Evolutionary conservation across 2,329 filamentous ascomycete species (phyloP).

Genomic region (Penicillium sp.): DNA sequence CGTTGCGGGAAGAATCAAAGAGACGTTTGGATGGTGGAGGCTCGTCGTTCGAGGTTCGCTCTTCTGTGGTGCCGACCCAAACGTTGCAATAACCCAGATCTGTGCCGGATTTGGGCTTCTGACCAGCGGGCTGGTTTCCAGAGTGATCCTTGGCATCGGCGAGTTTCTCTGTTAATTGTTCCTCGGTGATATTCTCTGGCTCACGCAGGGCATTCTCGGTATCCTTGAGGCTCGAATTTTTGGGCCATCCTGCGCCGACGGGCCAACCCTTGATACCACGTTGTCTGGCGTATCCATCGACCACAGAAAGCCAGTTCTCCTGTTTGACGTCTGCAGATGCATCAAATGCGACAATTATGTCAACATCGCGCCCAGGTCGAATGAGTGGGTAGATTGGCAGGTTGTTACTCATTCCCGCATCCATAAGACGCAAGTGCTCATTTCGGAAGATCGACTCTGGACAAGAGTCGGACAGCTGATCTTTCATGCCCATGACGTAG

Average conservation of each 20-base stretch:
- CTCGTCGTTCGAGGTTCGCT: slow-evolving; percentile 60
- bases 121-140: neutral
- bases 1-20: slow-evolving; percentile 48
- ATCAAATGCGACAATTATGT: slow-evolving; percentile 90
- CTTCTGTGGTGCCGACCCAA: slow-evolving; percentile 85
- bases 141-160: slow-evolving; percentile 53
- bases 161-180: slow-evolving; percentile 65
- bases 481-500: slow-evolving; percentile 78
- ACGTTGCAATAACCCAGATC: slow-evolving; percentile 89
- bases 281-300: slow-evolving; percentile 88
- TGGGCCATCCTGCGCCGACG: slow-evolving; percentile 90
- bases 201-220: slow-evolving; percentile 65
- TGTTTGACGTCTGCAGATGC: slow-evolving; percentile 89
- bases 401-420: slow-evolving; percentile 98
- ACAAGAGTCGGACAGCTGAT: slow-evolving; percentile 70
- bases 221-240: slow-evolving; percentile 58
- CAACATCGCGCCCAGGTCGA: slow-evolving; percentile 81
- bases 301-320: slow-evolving; percentile 93
- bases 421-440: slow-evolving; percentile 81
- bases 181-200: slow-evolving; percentile 61
- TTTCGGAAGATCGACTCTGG: slow-evolving; percentile 71
- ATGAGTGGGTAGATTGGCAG: slow-evolving; percentile 92
- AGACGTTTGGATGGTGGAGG: slow-evolving; percentile 54
- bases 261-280: slow-evolving; percentile 94
- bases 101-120: slow-evolving; percentile 27